A percentile compares a stretch with the other conserved stretches of the same genome.
Evolutionary conservation across 2,329 filamentous ascomycete species (phyloP).

Genomic region (Sporothrix globosa): DNA sequence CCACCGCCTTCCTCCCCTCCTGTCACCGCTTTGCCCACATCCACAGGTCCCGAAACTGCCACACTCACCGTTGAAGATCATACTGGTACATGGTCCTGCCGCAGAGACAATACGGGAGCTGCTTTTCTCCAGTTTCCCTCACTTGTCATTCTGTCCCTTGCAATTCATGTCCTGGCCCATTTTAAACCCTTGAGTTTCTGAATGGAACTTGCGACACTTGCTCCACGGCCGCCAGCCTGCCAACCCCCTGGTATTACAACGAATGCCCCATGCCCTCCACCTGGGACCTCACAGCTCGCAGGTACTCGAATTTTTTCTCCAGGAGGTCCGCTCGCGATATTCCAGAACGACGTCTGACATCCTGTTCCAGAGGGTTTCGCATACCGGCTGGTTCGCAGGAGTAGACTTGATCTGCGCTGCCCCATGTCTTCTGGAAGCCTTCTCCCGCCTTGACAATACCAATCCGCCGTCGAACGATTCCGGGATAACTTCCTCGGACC

Average conservation of each 20-base stretch:
- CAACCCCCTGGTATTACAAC: neutral
- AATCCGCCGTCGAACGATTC: constrained; percentile 2
- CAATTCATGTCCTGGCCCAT: neutral
- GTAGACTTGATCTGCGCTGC: constrained; percentile 28
- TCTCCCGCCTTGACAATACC: constrained; percentile 28
- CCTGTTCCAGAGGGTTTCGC: constrained; percentile 35
- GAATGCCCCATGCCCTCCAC: neutral
- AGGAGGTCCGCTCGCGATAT: neutral
- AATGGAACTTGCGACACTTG: neutral
- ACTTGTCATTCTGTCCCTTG: neutral
- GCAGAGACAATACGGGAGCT: neutral
- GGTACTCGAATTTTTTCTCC: neutral
- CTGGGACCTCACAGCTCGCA: constrained; percentile 13
- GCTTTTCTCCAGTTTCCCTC: neutral
- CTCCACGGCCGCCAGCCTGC: neutral
- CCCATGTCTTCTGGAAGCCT: constrained; percentile 35
- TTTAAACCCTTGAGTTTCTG: neutral
- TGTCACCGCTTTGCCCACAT: constrained; percentile 6
- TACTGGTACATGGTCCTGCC: constrained; percentile 34
- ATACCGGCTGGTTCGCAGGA: constrained; percentile 24
- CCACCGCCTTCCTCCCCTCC: no score
- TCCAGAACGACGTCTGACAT: constrained; percentile 32
- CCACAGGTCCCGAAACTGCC: constrained; percentile 24
- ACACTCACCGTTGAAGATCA: constrained; percentile 35
- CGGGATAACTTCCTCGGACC: neutral